phyloP scores from a whole-genome alignment of 371 early-diverging fungal species.

The Synchytrium microbalum region DNA sequence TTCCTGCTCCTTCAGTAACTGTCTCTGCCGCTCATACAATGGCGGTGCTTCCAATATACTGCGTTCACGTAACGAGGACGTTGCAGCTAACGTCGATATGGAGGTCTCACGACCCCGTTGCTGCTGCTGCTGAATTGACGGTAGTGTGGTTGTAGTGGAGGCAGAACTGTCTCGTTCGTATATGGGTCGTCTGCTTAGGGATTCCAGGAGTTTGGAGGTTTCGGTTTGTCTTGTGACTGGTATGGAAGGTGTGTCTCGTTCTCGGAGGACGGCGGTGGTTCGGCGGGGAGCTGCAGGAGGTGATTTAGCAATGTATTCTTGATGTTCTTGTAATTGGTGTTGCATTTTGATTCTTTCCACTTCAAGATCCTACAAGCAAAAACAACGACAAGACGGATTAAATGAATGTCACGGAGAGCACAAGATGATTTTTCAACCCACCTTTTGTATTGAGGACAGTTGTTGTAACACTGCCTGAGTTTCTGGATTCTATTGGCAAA shows the following conservation, averaged over 20 bases:
- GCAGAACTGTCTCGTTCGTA: too few relatives aligned
- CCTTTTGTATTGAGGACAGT: background rate
- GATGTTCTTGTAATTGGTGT: background rate
- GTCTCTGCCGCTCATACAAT: too few relatives aligned
- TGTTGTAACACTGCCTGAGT: constrained; percentile 1
- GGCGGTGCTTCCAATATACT: background rate
- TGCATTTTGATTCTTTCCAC: background rate
- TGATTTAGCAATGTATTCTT: too few relatives aligned
- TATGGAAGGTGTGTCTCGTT: background rate
- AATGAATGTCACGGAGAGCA: too few relatives aligned
- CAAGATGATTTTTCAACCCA: too few relatives aligned
- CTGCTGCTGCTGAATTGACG: background rate
- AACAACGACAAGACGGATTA: too few relatives aligned
- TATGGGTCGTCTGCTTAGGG: background rate
- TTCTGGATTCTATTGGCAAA: background rate
- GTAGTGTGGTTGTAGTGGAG: background rate
- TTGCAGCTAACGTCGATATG: background rate
- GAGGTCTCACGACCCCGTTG: background rate
- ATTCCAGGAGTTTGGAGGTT: background rate
- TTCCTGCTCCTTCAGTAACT: too few relatives aligned
- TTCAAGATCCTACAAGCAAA: background rate
- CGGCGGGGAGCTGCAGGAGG: background rate
- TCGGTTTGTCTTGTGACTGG: background rate
- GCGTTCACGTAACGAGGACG: background rate
- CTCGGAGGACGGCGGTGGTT: background rate